These are phyloP conservation scores for Pseudisothecium myosuroides DNA, from an alignment of 225 moss, liverwort and hornwort species.

Conservation along the genomic window DNA sequence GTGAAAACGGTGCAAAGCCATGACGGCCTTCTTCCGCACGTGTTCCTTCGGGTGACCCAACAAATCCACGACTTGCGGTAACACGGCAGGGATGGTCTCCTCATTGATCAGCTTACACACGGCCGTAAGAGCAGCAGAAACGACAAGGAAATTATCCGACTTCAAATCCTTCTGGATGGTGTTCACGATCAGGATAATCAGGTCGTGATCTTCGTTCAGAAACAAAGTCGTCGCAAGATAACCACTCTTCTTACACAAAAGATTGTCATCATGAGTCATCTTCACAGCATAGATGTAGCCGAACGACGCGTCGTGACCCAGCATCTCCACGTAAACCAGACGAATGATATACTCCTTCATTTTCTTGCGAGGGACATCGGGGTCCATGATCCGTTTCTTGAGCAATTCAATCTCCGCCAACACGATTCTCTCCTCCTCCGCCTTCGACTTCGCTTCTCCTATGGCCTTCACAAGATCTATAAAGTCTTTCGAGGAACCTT, in stretches of 20 bases:
- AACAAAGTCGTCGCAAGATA: constrained; percentile 94
- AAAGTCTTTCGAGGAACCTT: constrained; percentile 83
- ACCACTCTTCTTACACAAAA: constrained; percentile 82
- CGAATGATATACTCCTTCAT: constrained; percentile 99
- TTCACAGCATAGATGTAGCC: constrained; percentile 97
- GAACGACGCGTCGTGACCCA: constrained; percentile 96
- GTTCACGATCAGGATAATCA: constrained; percentile 96
- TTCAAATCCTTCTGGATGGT: constrained; percentile 97
- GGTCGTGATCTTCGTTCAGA: constrained; percentile 90
- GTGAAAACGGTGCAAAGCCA: constrained; percentile 95
- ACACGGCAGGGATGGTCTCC: constrained; percentile 93
- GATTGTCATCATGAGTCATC: constrained; percentile 98
- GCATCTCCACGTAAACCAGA: constrained; percentile 97
- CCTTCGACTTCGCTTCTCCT: constrained; percentile 97
- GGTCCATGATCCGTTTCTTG: constrained; percentile 77
- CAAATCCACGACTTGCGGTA: constrained; percentile 90
- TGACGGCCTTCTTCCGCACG: constrained; percentile 94
- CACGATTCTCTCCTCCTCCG: constrained; percentile 94
- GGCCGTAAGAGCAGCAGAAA: constrained; percentile 90
- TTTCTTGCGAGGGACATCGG: constrained; percentile 93
- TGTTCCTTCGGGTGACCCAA: constrained; percentile 79
- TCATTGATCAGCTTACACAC: constrained; percentile 99
- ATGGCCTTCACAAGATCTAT: constrained; percentile 92
- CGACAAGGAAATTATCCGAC: constrained; percentile 85
- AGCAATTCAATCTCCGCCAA: constrained; percentile 71